Percentiles rank a stretch among this genome's conserved stretches.
Evolutionary conservation across 768 basidiomycete species (phyloP).

Genomic region (Leccinum pellstonianum): DNA sequence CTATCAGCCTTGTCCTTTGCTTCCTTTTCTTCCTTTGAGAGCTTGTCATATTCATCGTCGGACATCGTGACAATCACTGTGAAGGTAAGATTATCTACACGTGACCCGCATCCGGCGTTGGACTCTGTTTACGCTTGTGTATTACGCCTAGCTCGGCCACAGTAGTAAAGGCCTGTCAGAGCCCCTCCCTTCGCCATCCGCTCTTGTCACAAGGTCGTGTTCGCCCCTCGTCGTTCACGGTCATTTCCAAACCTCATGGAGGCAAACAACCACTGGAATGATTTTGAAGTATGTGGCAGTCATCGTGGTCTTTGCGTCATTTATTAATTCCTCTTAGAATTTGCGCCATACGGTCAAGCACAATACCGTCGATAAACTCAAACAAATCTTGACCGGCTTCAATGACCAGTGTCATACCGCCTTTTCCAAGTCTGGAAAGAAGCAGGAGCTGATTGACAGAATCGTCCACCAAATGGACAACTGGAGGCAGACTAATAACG

Average conservation of each 20-base stretch:
- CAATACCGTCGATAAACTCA: constrained; percentile 85
- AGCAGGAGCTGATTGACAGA: constrained; percentile 83
- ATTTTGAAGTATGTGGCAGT: constrained; percentile 62
- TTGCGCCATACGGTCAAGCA: constrained; percentile 67
- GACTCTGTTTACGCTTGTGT: constrained; percentile 37
- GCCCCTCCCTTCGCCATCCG: constrained; percentile 5
- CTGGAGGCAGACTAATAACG: constrained; percentile 55
- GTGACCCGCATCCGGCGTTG: constrained; percentile 17
- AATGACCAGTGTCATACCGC: constrained; percentile 74
- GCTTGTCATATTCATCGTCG: constrained; percentile 67
- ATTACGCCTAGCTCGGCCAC: constrained; percentile 16
- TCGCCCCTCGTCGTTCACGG: constrained; percentile 6
- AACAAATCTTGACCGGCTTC: constrained; percentile 74
- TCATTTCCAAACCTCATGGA: constrained; percentile 48
- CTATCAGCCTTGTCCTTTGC: constrained; percentile 65
- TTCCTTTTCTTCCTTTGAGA: constrained; percentile 75
- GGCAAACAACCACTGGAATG: constrained; percentile 58
- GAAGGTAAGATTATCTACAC: constrained; percentile 25
- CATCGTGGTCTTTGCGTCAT: constrained; percentile 10
- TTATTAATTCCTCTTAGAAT: constrained; percentile 44
- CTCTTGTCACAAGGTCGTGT: constrained; percentile 11
- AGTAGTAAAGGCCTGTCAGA: constrained; percentile 3
- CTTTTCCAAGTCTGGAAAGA: constrained; percentile 77
- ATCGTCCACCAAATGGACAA: constrained; percentile 57
- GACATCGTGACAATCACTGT: constrained; percentile 32